A percentile compares a stretch with the other conserved stretches of the same genome.
Evolutionary conservation across 805 yeast genomes (phyloP).

Genomic region (Kazachstania bromeliacearum): DNA sequence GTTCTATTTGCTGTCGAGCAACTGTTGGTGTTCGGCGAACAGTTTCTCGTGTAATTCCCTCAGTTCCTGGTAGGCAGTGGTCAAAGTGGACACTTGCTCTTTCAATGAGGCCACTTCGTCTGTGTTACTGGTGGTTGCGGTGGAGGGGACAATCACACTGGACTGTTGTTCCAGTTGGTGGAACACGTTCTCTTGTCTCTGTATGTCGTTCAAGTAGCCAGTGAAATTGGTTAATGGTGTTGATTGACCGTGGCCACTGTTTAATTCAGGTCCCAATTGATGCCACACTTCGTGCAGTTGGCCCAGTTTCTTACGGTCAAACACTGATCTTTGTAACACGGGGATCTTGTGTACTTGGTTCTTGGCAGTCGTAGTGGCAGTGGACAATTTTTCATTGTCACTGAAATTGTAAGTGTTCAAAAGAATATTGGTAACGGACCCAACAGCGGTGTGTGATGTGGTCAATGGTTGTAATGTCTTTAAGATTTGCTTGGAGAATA

Average conservation of each 20-base stretch:
- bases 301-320: slow-evolving; percentile 29
- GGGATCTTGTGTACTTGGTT: slow-evolving; percentile 33
- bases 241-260: slow-evolving; percentile 10
- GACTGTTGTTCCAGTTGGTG: slow-evolving; percentile 23
- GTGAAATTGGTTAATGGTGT: slow-evolving; percentile 32
- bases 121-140: slow-evolving; percentile 11
- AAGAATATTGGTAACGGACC: slow-evolving; percentile 21
- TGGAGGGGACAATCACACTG: background rate
- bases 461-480: slow-evolving; percentile 37
- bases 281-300: slow-evolving; percentile 37
- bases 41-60: slow-evolving; percentile 52
- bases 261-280: slow-evolving; percentile 21
- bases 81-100: slow-evolving; percentile 40
- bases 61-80: slow-evolving; percentile 50
- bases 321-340: slow-evolving; percentile 50
- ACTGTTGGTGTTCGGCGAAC: slow-evolving; percentile 39
- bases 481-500: slow-evolving; percentile 56
- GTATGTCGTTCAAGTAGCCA: slow-evolving; percentile 40
- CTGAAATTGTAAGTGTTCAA: slow-evolving; percentile 6
- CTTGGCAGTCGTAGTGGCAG: background rate
- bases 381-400: slow-evolving; percentile 2
- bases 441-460: slow-evolving; percentile 17
- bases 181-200: slow-evolving; percentile 45
- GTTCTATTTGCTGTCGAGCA: slow-evolving; percentile 9
- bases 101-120: slow-evolving; percentile 32